Evolutionary conservation across 2,329 filamentous ascomycete genomes (phyloP).

Genomic region (Calonectria ilicicola): DNA sequence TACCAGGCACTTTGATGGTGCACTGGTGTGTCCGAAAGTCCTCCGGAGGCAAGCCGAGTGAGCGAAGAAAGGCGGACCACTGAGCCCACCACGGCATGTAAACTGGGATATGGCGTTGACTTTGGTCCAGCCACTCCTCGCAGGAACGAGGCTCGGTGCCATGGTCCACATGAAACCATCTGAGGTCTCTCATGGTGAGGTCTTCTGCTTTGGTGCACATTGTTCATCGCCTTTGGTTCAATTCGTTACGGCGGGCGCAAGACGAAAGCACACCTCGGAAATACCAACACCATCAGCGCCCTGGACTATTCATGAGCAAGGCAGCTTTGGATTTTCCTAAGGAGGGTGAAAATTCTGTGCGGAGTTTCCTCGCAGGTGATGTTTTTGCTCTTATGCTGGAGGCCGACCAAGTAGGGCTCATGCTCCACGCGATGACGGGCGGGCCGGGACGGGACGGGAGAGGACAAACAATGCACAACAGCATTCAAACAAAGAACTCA

Average conservation of each 20-base stretch:
- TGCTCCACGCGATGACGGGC: no score
- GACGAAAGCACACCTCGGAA: background rate
- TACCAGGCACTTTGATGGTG: background rate
- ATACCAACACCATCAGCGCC: no score
- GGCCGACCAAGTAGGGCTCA: no score
- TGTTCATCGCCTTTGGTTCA: background rate
- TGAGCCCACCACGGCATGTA: constrained; percentile 5
- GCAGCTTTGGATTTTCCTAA: background rate
- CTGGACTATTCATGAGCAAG: no score
- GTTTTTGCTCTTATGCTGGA: no score
- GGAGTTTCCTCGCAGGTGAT: no score
- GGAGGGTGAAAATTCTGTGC: background rate
- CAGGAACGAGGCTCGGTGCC: background rate
- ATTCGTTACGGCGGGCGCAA: background rate
- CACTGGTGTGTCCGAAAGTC: background rate
- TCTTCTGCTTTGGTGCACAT: background rate
- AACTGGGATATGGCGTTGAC: background rate
- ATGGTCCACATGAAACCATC: background rate
- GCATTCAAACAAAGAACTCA: no score
- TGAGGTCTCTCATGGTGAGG: background rate
- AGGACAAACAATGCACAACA: no score
- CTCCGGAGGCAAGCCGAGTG: background rate
- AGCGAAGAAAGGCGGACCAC: background rate
- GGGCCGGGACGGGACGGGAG: no score
- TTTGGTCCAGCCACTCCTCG: background rate